Conservation (phyloP, 148 eudicot species). For the Vaccinium darrowii region DNA sequence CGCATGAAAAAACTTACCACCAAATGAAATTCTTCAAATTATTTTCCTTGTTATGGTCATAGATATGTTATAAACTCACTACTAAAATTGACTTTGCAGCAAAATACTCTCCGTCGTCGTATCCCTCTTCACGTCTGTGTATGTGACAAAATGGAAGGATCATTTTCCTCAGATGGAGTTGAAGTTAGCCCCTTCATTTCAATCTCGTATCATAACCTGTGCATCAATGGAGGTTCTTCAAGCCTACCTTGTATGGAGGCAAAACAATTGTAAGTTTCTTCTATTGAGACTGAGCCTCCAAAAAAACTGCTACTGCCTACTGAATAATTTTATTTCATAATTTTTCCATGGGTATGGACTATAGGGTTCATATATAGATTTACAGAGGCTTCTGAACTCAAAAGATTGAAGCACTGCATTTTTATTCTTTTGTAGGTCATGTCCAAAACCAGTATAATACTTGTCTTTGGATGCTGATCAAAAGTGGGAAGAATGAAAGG, state of each 20-base stretch:
- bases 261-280: slow-evolving; percentile 61
- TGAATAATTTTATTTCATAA: neutral
- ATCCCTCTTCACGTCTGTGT: slow-evolving; percentile 73
- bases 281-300: neutral
- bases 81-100: slow-evolving; percentile 47
- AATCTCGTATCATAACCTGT: slow-evolving; percentile 56
- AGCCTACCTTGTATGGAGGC: slow-evolving; percentile 84
- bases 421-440: slow-evolving; percentile 53
- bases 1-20: neutral
- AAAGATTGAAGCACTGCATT: neutral
- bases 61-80: neutral
- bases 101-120: slow-evolving; percentile 74
- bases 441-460: slow-evolving; percentile 57
- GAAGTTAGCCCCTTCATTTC: slow-evolving; percentile 65
- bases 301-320: neutral
- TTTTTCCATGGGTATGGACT: neutral
- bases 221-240: slow-evolving; percentile 74
- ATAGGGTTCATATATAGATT: neutral
- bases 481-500: slow-evolving; percentile 52
- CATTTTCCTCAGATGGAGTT: slow-evolving; percentile 63
- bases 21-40: neutral
- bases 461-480: slow-evolving; percentile 71
- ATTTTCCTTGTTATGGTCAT: slow-evolving; percentile 16
- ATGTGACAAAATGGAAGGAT: slow-evolving; percentile 66
- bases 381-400: neutral